phyloP scores from a whole-genome alignment of 2,329 filamentous ascomycete genomes.

The Aspergillus alliaceus region DNA sequence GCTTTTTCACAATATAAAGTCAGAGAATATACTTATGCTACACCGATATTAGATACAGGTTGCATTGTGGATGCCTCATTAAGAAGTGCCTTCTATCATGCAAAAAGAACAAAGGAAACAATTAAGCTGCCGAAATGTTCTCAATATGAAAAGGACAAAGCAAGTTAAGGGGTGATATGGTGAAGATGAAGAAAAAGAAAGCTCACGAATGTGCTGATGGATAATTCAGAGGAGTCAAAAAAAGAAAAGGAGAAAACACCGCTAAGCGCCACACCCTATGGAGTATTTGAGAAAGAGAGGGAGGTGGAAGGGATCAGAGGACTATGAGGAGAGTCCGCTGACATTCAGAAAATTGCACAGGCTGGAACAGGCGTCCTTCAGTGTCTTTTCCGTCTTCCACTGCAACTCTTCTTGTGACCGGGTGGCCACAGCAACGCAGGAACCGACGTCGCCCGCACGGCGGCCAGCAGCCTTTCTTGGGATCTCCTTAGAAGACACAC shows the following conservation, averaged over 20 bases:
- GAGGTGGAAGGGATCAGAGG: background rate
- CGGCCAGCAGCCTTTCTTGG: slow-evolving; percentile 32
- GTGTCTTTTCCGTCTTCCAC: slow-evolving; percentile 40
- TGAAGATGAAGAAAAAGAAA: background rate
- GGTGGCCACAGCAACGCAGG: slow-evolving; percentile 38
- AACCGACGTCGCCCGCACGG: slow-evolving; percentile 40
- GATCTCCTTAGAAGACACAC: slow-evolving; percentile 35
- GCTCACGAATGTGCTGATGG: background rate
- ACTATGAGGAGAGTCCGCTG: slow-evolving; percentile 28
- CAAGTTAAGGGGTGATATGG: background rate
- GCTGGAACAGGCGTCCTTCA: slow-evolving; percentile 39
- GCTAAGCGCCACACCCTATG: slow-evolving; percentile 8
- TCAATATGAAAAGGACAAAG: background rate
- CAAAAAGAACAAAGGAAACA: slow-evolving; percentile 4
- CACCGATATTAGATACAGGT: slow-evolving; percentile 5
- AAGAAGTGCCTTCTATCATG: slow-evolving; percentile 14
- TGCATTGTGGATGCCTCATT: background rate
- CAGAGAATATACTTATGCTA: slow-evolving; percentile 1
- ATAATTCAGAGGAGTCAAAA: background rate
- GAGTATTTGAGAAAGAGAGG: no score
- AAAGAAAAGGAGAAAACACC: background rate
- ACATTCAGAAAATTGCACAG: slow-evolving; percentile 39
- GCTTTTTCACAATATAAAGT: background rate
- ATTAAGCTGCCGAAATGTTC: background rate
- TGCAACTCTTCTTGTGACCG: slow-evolving; percentile 56